Evolutionary conservation across 192 early-diverging fungal species (phyloP).

Genomic region (Coemansia sp.): DNA sequence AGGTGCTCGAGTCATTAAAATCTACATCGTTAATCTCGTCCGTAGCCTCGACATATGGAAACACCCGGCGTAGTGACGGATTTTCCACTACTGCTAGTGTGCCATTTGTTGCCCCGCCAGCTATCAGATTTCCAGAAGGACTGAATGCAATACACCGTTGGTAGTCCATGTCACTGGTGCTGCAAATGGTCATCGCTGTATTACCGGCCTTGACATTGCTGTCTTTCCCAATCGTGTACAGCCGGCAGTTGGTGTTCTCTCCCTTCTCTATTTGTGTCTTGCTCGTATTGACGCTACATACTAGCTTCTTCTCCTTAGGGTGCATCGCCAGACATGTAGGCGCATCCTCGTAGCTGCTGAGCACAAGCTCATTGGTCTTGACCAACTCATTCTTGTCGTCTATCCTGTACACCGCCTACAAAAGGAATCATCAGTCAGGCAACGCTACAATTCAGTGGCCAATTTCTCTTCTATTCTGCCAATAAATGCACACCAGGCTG

Average conservation of each 20-base stretch:
- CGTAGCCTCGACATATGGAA: conserved; percentile 38
- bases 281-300: conserved; percentile 73
- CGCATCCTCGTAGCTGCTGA: conserved; percentile 73
- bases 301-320: conserved; percentile 66
- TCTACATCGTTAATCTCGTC: conserved; percentile 48
- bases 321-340: conserved; percentile 79
- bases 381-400: conserved; percentile 36
- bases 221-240: conserved; percentile 61
- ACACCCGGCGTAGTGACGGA: conserved; percentile 32
- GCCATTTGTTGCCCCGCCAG: conserved; percentile 45
- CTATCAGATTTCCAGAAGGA: conserved; percentile 30
- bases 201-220: conserved; percentile 20
- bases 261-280: conserved; percentile 64
- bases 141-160: conserved; percentile 38
- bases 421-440: background rate
- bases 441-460: too few species aligned
- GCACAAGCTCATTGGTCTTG: conserved; percentile 35
- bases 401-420: conserved; percentile 58
- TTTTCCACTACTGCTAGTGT: conserved; percentile 41
- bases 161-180: conserved; percentile 43
- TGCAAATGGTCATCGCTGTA: conserved; percentile 28
- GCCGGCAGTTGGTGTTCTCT: conserved; percentile 74
- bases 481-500: too few species aligned
- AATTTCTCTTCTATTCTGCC: too few species aligned
- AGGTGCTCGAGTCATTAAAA: conserved; percentile 30